Base-by-base conservation (phyloP, 306 rosid genomes). In the Spatholobus suberectus region DNA sequence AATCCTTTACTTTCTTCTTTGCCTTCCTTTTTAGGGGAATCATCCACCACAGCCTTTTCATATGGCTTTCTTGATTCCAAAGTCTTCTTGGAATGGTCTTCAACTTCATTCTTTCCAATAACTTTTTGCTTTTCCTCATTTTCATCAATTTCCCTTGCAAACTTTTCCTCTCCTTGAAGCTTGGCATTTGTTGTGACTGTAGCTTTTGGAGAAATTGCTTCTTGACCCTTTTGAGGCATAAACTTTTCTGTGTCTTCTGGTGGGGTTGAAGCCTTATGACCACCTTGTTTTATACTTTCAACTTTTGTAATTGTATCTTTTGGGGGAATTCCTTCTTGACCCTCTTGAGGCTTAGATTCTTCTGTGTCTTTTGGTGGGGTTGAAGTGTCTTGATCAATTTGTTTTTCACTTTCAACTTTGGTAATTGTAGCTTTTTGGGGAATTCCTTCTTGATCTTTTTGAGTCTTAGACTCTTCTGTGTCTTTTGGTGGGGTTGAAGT, bases 1-100 rank as follows among this genome's bases (percentile, higher is more conserved):
- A 73, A 44, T 68, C 6, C 87, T 65, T 83, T 72, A 0, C 79
- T 66, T 73, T 76, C 77, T 62, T 75, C 71, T 29, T 76, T 76
- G 43, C 26, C 38, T 75, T 67, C 44, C 62, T 62, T 52, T 75
- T 23, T 44, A 14, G 23, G 13, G 21, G 78, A 38, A 15, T 37
- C 55, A 17, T 51, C 62, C 49, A 27, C 77, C 23, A 0, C 18
- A 55, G 4, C 55, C 29, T 61, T 41, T 61, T 62, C 80, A 29
- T 24, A 58, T 54, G 54, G 8, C 10, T 84, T 84, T 47, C 68
- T 54, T 74, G 70, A 15, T 65, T 84, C 84, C 7, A 3, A 7
- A 69, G 13, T 9, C 23, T 58, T 18, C 83, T 55, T 58, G 34
- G 67, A 46, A 21, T 35, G n/a, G 4, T 78, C 70, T 12, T 69